Conservation (phyloP, 2,329 filamentous ascomycete genomes). For the Colletotrichum kahawae region DNA sequence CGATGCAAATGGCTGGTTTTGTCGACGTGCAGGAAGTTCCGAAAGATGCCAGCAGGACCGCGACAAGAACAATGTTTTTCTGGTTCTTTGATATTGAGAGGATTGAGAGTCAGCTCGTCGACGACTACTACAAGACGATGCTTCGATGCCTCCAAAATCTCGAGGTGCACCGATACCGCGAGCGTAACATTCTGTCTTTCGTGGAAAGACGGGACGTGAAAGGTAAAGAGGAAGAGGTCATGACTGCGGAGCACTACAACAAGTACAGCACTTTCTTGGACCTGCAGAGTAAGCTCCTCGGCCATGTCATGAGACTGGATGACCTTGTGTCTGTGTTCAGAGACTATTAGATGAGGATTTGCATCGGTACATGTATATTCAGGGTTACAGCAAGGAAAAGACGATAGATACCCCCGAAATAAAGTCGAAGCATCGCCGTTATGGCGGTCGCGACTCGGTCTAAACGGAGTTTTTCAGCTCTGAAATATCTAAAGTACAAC, state of each 20-base stretch:
- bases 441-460: neutral
- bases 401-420: constrained; percentile 17
- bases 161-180: constrained; percentile 73
- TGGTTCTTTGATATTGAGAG: constrained; percentile 88
- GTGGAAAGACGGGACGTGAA: constrained; percentile 86
- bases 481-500: neutral
- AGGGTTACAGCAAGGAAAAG: neutral
- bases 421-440: neutral
- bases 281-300: constrained; percentile 75
- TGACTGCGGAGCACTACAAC: constrained; percentile 76
- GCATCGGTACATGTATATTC: neutral
- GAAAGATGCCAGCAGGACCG: constrained; percentile 80
- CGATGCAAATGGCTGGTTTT: constrained; percentile 85
- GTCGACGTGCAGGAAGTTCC: constrained; percentile 95
- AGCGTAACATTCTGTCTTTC: constrained; percentile 77
- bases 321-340: constrained; percentile 82
- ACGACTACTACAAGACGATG: constrained; percentile 91
- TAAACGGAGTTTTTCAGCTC: neutral
- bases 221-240: constrained; percentile 80
- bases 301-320: constrained; percentile 82
- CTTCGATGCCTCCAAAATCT: constrained; percentile 82
- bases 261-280: constrained; percentile 63
- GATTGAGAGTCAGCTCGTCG: constrained; percentile 71
- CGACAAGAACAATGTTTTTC: constrained; percentile 85
- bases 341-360: constrained; percentile 57